phyloP scores from a whole-genome alignment of 2,329 filamentous ascomycete species.

The Lecanoromycetidae sp. region DNA sequence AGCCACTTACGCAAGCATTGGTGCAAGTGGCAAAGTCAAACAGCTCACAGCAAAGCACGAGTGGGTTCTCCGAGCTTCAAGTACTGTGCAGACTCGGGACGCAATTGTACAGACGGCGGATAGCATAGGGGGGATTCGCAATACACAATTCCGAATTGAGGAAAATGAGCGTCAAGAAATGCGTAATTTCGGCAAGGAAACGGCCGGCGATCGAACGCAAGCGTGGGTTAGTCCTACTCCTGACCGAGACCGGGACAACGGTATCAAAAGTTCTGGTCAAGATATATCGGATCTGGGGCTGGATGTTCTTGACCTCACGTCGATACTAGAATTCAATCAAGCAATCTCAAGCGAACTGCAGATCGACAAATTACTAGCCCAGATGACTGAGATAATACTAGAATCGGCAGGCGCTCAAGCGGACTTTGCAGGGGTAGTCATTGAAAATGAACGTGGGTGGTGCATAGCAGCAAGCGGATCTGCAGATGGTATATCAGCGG shows the following conservation, averaged over 20 bases:
- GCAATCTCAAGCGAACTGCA: slow-evolving; percentile 53
- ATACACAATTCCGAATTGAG: slow-evolving; percentile 32
- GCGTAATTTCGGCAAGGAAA: slow-evolving; percentile 20
- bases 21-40: slow-evolving; percentile 46
- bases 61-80: slow-evolving; percentile 46
- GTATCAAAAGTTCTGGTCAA: neutral
- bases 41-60: slow-evolving; percentile 48
- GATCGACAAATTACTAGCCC: slow-evolving; percentile 49
- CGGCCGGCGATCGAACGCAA: slow-evolving; percentile 26
- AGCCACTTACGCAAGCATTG: slow-evolving; percentile 46
- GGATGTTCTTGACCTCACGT: slow-evolving; percentile 52
- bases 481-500: slow-evolving; percentile 19
- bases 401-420: slow-evolving; percentile 48
- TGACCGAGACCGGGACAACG: neutral
- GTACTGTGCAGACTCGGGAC: slow-evolving; percentile 40
- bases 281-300: slow-evolving; percentile 16
- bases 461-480: slow-evolving; percentile 46
- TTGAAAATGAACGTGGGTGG: slow-evolving; percentile 48
- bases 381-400: slow-evolving; percentile 53
- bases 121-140: slow-evolving; percentile 32
- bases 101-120: slow-evolving; percentile 45
- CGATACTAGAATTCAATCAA: slow-evolving; percentile 53
- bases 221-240: slow-evolving; percentile 14
- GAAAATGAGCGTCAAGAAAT: slow-evolving; percentile 24
- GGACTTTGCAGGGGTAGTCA: slow-evolving; percentile 48